Evolutionary conservation across 2,329 filamentous ascomycete species (phyloP).

Genomic region (Cercospora sp.): DNA sequence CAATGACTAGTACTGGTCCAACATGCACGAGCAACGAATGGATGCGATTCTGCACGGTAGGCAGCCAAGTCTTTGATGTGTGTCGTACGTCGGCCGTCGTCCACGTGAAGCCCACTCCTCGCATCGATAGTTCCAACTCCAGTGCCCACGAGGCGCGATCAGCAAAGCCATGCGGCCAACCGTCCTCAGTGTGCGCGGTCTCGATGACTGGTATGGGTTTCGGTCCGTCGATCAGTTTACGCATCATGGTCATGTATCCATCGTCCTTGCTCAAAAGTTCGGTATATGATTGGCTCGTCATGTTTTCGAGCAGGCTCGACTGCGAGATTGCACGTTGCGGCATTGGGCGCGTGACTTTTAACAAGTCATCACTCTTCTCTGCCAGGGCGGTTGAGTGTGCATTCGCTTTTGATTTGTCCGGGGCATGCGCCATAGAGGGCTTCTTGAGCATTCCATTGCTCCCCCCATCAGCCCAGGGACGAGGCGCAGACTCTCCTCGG

Average conservation of each 20-base stretch:
- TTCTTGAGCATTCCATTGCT: conserved; percentile 24
- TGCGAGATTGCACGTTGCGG: conserved; percentile 25
- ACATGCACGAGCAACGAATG: conserved; percentile 46
- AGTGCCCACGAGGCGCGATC: conserved; percentile 49
- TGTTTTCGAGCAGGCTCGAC: conserved; percentile 31
- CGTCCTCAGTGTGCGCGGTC: conserved; percentile 43
- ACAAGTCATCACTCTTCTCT: conserved; percentile 14
- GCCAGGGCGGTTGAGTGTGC: conserved; percentile 10
- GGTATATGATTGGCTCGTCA: conserved; percentile 30
- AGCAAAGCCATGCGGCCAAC: conserved; percentile 43
- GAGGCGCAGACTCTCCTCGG: conserved; percentile 17
- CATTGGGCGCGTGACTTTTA: conserved; percentile 15
- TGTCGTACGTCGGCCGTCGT: conserved; percentile 49
- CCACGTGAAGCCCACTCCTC: conserved; percentile 50
- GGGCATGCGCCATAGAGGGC: conserved; percentile 8
- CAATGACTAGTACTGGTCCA: conserved; percentile 41
- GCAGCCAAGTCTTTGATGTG: conserved; percentile 48
- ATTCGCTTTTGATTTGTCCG: conserved; percentile 2
- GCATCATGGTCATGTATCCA: conserved; percentile 25
- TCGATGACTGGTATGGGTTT: conserved; percentile 41
- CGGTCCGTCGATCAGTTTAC: conserved; percentile 29
- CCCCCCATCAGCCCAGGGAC: conserved; percentile 27
- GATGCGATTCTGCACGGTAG: conserved; percentile 43
- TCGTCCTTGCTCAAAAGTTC: conserved; percentile 26
- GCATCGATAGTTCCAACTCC: conserved; percentile 48